Base-by-base conservation (phyloP, 768 basidiomycete genomes). In the Obba rivulosa region DNA sequence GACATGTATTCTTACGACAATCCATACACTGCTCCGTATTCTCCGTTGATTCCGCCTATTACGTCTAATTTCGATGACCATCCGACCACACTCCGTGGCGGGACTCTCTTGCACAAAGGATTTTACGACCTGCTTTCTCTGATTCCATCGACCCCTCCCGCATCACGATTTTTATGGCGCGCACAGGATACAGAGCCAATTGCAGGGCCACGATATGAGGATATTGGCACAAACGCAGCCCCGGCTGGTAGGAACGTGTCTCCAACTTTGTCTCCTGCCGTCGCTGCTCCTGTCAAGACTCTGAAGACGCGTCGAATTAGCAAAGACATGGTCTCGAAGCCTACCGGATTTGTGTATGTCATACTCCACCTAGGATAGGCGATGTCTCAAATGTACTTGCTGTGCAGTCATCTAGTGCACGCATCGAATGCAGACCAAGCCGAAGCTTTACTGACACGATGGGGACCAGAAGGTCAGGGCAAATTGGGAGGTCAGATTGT, bases 371-470 rank as follows among this genome's bases (percentile, higher is more conserved):
- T 52, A 11, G 21, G 34, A 57, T 55, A 41, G 46, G 36, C 49
- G 34, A 43, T 49, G 34, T 49, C 21, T 48, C 34, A 34, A 50
- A 51, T 57, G 60, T 51, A 59, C 63, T 59, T 46, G 52, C 51
- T 52, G 49, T 41, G 56, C 62, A 93, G 91, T 45, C 92, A 95
- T 70, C 75, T 92, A 54, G 83, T 92, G 9, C 92, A 94, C 69
- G 91, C 92, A 24, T 92, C 88, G 49, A 88, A 92, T 68, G 88
- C 85, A 11, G 87, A 88, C 68, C 88, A 94, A 63, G 80, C 88
- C 28, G 87, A 89, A 65, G 91, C 87, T 21, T 75, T 94, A 51
- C 81, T 94, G 42, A 83, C 79, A 55, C 79, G 90, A 48, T 93
- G 92, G 91, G 85, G 87, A 34, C 85, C 87, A 39, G 92, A 94